Conservation (phyloP, 2,329 filamentous ascomycete species). For the Stemphylium beticola region DNA sequence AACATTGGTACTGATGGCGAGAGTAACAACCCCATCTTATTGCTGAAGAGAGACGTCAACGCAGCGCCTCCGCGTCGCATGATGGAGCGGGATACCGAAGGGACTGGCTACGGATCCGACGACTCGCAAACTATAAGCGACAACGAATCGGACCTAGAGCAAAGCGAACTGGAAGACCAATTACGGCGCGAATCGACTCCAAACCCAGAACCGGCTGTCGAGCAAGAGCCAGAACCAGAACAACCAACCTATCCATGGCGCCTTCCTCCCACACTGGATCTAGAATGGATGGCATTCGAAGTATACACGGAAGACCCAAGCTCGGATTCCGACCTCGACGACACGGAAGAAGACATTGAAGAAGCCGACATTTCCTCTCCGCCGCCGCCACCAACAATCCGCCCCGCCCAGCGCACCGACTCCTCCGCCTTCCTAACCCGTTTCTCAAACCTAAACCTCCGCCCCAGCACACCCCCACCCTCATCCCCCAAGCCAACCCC, state of each 20-base stretch:
- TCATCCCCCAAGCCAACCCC: conserved; percentile 15
- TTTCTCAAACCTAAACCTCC: conserved; percentile 57
- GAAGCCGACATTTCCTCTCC: conserved; percentile 20
- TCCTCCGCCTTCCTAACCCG: conserved; percentile 46
- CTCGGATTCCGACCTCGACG: conserved; percentile 60
- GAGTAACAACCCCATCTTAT: conserved; percentile 73
- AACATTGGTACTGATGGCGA: conserved; percentile 77
- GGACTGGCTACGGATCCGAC: conserved; percentile 43
- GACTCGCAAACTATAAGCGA: conserved; percentile 47
- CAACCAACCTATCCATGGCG: conserved; percentile 56
- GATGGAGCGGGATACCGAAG: conserved; percentile 52
- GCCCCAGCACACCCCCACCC: conserved; percentile 33
- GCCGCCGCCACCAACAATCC: conserved; percentile 24
- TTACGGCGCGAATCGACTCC: conserved; percentile 51
- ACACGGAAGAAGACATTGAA: conserved; percentile 29
- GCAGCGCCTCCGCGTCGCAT: conserved; percentile 67
- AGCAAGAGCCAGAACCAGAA: conserved; percentile 11
- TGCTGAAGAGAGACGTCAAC: conserved; percentile 74
- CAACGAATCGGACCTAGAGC: conserved; percentile 44
- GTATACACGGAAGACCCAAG: conserved; percentile 72
- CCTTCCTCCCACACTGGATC: conserved; percentile 77
- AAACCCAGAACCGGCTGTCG: conserved; percentile 11
- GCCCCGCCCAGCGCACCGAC: conserved; percentile 45
- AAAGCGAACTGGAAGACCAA: conserved; percentile 55
- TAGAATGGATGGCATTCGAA: conserved; percentile 91